phyloP scores from a whole-genome alignment of 2,329 filamentous ascomycete species.

The Apiospora kogelbergensis region DNA sequence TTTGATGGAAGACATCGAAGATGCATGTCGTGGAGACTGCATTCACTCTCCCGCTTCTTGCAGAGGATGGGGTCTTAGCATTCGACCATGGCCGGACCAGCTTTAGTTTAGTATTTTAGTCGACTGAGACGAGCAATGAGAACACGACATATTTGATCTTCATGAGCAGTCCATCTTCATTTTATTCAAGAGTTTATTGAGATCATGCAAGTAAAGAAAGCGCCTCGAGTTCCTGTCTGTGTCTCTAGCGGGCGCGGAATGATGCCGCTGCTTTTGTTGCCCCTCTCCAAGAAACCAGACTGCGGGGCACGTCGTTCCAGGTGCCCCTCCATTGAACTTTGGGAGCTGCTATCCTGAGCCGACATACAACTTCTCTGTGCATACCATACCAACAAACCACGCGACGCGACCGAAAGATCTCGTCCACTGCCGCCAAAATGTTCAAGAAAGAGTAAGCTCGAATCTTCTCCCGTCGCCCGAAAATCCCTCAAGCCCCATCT shows the following conservation, averaged over 20 bases:
- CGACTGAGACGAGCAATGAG: constrained; percentile 13
- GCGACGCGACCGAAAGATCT: constrained; percentile 7
- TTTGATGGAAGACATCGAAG: neutral
- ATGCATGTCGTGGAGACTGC: neutral
- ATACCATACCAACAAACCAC: neutral
- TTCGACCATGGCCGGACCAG: constrained; percentile 4
- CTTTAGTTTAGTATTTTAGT: constrained; percentile 12
- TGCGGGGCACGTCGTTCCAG: constrained; percentile 1
- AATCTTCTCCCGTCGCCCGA: neutral
- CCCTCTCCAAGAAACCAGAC: neutral
- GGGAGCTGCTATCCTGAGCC: neutral
- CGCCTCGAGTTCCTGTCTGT: neutral
- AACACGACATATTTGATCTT: constrained; percentile 6
- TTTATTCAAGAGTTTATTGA: neutral
- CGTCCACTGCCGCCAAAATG: constrained; percentile 54
- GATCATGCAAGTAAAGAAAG: neutral
- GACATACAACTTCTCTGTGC: neutral
- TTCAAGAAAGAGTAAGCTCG: constrained; percentile 85
- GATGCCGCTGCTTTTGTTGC: neutral
- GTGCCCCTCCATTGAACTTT: constrained; percentile 2
- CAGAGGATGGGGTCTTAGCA: neutral
- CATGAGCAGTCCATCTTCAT: neutral
- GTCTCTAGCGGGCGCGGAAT: neutral
- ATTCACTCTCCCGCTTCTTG: neutral
- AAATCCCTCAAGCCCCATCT: neutral